Conservation (phyloP, 2,329 filamentous ascomycete species). For the Hypoxylon sp. region DNA sequence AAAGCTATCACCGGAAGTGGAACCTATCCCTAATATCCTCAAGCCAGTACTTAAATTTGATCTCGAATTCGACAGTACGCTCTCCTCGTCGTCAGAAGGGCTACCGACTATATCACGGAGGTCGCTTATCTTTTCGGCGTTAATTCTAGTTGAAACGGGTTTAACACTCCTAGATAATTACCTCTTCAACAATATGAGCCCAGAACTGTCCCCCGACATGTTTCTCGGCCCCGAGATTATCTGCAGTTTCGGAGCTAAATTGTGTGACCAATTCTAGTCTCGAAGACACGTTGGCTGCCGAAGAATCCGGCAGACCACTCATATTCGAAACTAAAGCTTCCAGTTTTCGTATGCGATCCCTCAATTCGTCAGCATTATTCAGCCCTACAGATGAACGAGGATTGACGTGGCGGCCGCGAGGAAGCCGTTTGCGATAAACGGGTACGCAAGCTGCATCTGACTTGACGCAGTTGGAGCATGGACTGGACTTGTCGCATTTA, state of each 20-base stretch:
- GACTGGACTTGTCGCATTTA: conserved; percentile 35
- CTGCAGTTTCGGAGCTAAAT: neutral
- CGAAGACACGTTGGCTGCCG: neutral
- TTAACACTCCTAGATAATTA: neutral
- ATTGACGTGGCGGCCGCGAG: conserved; percentile 31
- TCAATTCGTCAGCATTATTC: conserved; percentile 21
- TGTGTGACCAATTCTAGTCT: conserved; percentile 1
- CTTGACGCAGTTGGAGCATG: conserved; percentile 34
- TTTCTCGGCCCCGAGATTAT: conserved; percentile 11
- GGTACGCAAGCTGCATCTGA: conserved; percentile 26
- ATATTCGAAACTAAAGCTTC: conserved; percentile 23
- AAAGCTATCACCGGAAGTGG: neutral
- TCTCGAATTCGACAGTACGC: conserved; percentile 12
- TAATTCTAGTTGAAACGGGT: neutral
- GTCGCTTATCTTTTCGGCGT: conserved; percentile 22
- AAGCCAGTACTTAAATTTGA: conserved; percentile 1
- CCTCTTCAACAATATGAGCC: conserved; percentile 31
- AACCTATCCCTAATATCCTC: conserved; percentile 17
- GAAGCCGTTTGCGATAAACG: conserved; percentile 35
- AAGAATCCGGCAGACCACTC: conserved; percentile 3
- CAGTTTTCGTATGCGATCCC: conserved; percentile 27
- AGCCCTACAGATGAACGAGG: conserved; percentile 5
- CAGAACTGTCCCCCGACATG: conserved; percentile 23
- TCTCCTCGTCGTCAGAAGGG: conserved; percentile 32
- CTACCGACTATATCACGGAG: conserved; percentile 26